phyloP scores from a whole-genome alignment of 2,329 filamentous ascomycete genomes.

The Diaporthe amygdali region DNA sequence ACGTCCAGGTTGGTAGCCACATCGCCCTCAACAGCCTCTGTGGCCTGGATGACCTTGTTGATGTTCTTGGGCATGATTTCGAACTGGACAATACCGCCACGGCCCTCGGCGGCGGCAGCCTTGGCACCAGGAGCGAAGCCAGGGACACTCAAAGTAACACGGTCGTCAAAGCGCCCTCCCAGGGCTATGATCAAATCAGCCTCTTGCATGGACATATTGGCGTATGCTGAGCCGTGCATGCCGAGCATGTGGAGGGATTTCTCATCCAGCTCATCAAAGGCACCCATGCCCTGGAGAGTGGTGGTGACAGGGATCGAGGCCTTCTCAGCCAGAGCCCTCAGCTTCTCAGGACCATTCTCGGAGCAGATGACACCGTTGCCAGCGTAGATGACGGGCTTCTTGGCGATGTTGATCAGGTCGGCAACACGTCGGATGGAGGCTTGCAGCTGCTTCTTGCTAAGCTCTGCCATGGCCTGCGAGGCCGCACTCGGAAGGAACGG shows the following conservation, averaged over 20 bases:
- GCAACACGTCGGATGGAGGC: constrained; percentile 78
- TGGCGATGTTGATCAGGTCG: constrained; percentile 81
- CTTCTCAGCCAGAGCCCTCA: constrained; percentile 90
- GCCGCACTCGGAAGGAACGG: constrained; percentile 87
- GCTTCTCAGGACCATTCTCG: constrained; percentile 77
- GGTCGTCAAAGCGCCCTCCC: constrained; percentile 93
- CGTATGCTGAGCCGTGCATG: constrained; percentile 97
- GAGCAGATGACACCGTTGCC: constrained; percentile 86
- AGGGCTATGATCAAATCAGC: constrained; percentile 95
- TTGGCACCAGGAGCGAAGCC: constrained; percentile 92
- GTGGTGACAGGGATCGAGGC: constrained; percentile 92
- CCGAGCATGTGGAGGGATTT: constrained; percentile 98
- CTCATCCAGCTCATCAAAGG: constrained; percentile 89
- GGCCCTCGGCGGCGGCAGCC: constrained; percentile 80
- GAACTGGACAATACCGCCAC: constrained; percentile 95
- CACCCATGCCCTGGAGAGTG: constrained; percentile 91
- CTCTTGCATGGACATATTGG: constrained; percentile 98
- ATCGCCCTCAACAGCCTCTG: constrained; percentile 93
- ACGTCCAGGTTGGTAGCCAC: constrained; percentile 78
- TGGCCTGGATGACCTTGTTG: constrained; percentile 98
- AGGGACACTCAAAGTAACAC: constrained; percentile 80
- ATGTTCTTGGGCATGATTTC: constrained; percentile 99
- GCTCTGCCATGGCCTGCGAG: constrained; percentile 77
- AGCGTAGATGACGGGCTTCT: constrained; percentile 95
- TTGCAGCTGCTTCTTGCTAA: constrained; percentile 74